These are phyloP conservation scores for Chlamydomonas reinhardtii DNA, from an alignment of 163 green algal genomes.

Conservation along the genomic window DNA sequence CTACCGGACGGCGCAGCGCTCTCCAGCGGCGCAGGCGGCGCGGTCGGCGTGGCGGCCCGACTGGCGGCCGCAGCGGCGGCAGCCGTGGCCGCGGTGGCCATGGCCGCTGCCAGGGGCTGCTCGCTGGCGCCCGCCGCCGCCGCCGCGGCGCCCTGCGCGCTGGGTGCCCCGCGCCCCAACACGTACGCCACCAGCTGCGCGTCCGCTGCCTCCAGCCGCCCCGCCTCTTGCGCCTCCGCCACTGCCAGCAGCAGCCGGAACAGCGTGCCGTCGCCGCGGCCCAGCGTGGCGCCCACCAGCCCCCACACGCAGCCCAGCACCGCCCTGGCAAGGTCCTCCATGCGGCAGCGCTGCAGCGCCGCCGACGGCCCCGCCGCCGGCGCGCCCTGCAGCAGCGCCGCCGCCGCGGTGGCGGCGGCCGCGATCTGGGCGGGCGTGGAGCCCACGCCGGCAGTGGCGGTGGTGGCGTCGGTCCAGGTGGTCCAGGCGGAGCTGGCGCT, in stretches of 20 bases:
- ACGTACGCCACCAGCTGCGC: conserved; percentile 28
- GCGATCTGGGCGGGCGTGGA: not conserved
- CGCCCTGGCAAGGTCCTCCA: conserved; percentile 20
- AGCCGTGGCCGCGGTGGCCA: too few relatives aligned
- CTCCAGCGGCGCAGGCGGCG: not conserved
- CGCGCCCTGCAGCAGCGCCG: conserved; percentile 20
- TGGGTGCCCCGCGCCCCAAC: conserved; percentile 18
- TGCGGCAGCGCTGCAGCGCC: not conserved
- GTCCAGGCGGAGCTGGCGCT: conserved; percentile 40
- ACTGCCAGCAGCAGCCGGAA: conserved; percentile 52
- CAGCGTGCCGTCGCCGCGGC: not conserved
- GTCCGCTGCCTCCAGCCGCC: conserved; percentile 13
- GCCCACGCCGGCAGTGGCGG: not conserved
- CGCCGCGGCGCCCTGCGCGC: not conserved
- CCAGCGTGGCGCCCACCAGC: conserved; percentile 36
- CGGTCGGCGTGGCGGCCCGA: not conserved
- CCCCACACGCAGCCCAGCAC: conserved; percentile 37
- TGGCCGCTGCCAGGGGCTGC: too few relatives aligned
- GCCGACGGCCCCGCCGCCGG: not conserved
- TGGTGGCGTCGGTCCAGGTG: conserved; percentile 19
- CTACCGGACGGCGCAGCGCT: not conserved
- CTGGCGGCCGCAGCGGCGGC: too few relatives aligned
- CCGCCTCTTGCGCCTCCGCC: conserved; percentile 1
- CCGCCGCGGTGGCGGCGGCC: conserved; percentile 6
- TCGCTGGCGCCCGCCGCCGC: not conserved